phyloP scores from a whole-genome alignment of 164 flowering plant species.

The Brasenia schreberi region DNA sequence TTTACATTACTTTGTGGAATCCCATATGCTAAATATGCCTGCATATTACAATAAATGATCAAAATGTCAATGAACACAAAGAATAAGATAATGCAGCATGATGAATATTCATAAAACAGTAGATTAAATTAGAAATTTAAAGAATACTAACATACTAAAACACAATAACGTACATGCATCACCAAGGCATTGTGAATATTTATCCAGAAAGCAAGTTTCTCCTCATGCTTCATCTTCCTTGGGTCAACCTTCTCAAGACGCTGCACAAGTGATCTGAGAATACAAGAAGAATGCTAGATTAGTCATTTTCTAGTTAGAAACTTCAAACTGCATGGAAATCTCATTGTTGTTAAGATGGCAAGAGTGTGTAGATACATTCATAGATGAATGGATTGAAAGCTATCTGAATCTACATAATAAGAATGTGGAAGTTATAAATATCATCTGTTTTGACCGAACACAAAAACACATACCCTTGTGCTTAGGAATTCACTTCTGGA shows the following conservation, averaged over 20 bases:
- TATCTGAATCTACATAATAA: no score
- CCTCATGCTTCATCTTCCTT: conserved; percentile 43
- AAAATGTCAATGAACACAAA: neutral
- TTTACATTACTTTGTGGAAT: conserved; percentile 16
- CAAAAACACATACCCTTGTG: neutral
- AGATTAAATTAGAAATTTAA: no score
- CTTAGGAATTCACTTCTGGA: no score
- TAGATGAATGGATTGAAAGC: no score
- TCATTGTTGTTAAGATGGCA: no score
- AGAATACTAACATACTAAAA: no score
- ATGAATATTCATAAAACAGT: no score
- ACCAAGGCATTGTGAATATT: conserved; percentile 62
- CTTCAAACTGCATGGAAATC: no score
- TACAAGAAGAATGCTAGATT: neutral
- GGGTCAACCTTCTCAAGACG: conserved; percentile 48
- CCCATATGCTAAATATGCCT: conserved; percentile 66
- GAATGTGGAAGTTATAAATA: no score
- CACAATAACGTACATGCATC: conserved; percentile 39
- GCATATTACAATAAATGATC: conserved; percentile 5
- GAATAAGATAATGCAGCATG: neutral
- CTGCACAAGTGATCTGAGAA: conserved; percentile 39
- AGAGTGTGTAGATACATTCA: no score
- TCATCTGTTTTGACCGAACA: neutral
- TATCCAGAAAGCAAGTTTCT: conserved; percentile 62
- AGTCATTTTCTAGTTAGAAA: no score